Evolutionary conservation across 2,329 filamentous ascomycete species (phyloP).

Genomic region (Pestalotiopsis sp.): DNA sequence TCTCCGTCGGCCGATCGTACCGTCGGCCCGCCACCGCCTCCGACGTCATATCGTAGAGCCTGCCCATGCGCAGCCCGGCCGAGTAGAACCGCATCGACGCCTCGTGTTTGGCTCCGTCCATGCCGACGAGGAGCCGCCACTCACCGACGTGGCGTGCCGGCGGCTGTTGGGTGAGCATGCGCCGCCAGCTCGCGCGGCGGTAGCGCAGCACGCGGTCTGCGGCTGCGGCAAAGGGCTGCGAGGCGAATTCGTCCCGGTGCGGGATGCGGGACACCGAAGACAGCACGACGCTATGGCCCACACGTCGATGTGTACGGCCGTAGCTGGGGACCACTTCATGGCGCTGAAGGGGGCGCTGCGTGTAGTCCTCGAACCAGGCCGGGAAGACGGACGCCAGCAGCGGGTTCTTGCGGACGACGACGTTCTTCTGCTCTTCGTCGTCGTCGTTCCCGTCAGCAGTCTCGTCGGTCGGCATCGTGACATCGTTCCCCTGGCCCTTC

Average conservation of each 20-base stretch:
- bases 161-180: slow-evolving; percentile 15
- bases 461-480: no score
- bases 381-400: background rate
- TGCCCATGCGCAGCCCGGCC: slow-evolving; percentile 1
- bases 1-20: no score
- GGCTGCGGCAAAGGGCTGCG: background rate
- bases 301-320: background rate
- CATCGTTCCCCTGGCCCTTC: background rate
- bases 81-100: background rate
- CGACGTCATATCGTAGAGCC: background rate
- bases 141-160: background rate
- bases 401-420: background rate
- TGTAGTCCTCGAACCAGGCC: background rate
- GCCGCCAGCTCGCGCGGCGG: slow-evolving; percentile 2
- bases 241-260: background rate
- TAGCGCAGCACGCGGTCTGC: background rate
- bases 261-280: background rate
- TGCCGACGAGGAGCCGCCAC: background rate
- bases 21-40: background rate
- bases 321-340: background rate
- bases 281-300: background rate
- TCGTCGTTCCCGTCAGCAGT: background rate
- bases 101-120: background rate
- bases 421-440: background rate
- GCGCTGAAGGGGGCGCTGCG: background rate